phyloP scores from a whole-genome alignment of 1,284 basidiomycete species.

The Ustilago lituana region DNA sequence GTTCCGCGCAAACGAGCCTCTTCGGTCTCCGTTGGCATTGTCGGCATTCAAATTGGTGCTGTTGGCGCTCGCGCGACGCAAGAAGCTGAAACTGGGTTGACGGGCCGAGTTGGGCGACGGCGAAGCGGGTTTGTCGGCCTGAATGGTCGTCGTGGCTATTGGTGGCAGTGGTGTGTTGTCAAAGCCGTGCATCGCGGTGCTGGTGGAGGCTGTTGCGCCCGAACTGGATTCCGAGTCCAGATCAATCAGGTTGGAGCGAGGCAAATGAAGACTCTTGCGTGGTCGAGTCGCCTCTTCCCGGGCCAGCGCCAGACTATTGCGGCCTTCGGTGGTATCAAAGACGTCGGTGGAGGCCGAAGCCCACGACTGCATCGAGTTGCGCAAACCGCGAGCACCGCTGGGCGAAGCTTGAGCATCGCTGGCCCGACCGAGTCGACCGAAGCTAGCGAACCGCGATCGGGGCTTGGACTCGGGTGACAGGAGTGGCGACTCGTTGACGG shows the following conservation, averaged over 20 bases:
- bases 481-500: constrained; percentile 14
- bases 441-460: constrained; percentile 33
- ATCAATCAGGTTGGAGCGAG: constrained; percentile 22
- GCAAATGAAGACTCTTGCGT: constrained; percentile 37
- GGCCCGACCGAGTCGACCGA: constrained; percentile 18
- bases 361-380: constrained; percentile 39
- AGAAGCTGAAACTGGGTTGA: constrained; percentile 39
- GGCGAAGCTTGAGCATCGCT: constrained; percentile 3
- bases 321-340: constrained; percentile 13
- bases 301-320: constrained; percentile 32
- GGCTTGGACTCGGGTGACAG: constrained; percentile 19
- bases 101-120: constrained; percentile 16
- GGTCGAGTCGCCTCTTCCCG: constrained; percentile 32
- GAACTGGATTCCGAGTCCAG: constrained; percentile 10
- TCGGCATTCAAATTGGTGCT: constrained; percentile 24
- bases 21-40: constrained; percentile 15
- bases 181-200: not conserved
- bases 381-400: constrained; percentile 11
- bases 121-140: constrained; percentile 22
- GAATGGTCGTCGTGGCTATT: constrained; percentile 11
- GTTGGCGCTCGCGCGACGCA: constrained; percentile 30
- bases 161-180: constrained; percentile 10
- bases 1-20: constrained; percentile 33
- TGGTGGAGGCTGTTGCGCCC: constrained; percentile 3
- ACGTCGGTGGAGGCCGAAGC: constrained; percentile 46